These are phyloP conservation scores for Penicillium griseofulvum DNA, from an alignment of 2,329 filamentous ascomycete species.

Conservation along the genomic window DNA sequence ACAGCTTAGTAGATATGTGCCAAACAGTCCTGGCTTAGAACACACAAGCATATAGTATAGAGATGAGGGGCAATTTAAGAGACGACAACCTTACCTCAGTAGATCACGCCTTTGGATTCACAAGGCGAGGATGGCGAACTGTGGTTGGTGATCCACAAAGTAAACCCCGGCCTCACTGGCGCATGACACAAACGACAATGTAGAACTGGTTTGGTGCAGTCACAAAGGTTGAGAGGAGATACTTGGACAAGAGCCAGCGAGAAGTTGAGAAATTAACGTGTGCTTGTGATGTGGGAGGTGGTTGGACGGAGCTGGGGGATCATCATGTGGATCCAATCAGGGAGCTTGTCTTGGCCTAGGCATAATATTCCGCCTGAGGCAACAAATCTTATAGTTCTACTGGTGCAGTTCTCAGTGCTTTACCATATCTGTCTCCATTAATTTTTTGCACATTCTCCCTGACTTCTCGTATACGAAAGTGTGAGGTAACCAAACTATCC, in stretches of 20 bases:
- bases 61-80: not conserved
- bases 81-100: slow-evolving; percentile 7
- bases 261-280: not conserved
- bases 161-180: not conserved
- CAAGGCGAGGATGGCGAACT: not conserved
- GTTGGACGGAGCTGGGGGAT: slow-evolving; percentile 8
- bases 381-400: not conserved
- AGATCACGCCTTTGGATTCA: slow-evolving; percentile 7
- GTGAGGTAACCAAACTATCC: not conserved
- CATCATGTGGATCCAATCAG: slow-evolving; percentile 6
- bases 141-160: slow-evolving; percentile 15
- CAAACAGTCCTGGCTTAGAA: not conserved
- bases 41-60: not conserved
- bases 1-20: not conserved
- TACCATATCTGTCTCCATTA: not conserved
- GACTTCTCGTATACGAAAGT: not conserved
- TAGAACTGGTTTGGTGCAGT: not conserved
- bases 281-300: slow-evolving; percentile 6
- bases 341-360: not conserved
- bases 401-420: not conserved
- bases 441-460: not conserved
- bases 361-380: slow-evolving; percentile 3
- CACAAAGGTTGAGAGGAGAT: not conserved
- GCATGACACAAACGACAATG: slow-evolving; percentile 2
- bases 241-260: not conserved